Evolutionary conservation across 768 basidiomycete species (phyloP), one percentile per base, ranked within the genome.

Genomic region (Auriculariales sp.): DNA sequence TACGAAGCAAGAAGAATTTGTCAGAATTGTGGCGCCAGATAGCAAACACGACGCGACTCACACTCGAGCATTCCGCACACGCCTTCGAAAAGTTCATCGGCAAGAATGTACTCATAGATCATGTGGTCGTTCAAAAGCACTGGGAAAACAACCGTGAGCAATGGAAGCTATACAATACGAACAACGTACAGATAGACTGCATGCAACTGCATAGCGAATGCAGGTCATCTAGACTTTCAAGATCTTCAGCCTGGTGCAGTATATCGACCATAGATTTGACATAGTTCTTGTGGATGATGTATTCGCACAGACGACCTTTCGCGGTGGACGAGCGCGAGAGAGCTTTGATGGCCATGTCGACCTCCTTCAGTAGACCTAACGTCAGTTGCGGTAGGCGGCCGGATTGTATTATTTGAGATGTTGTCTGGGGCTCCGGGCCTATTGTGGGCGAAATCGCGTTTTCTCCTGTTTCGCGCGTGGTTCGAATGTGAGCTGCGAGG

Each of bases 21-120:
- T 55, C 48, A 53, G 56, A 59, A 46, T 53, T n/a, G n/a, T n/a
- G n/a, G 33, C 48, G 46, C 51, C 47, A 47, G 46, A 36, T 34
- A 31, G 47, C 51, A 50, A 2, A 35, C n/a, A 49, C 28, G 22
- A 49, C 35, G 50, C 24, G 55, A 28, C 88, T 51, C 54, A 94
- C 93, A 99, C 73, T 99, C 95, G 54, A 99, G 79, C 73, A 98
- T 94, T 42, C 93, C 92, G 34, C 93, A 79, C 45, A 97, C 87
- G 46, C 89, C 91, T 55, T 85, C 77, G 66, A 95, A 98, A 48
- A 91, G 68, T 31, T 92, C 86, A 59, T 98, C 93, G 50, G 89
- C 83, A 32, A 98, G 74, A 55, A 99, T 84, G 61, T 92, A 86
- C 66, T 99, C 94, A 62, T 93, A 93, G 63, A 99, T 77, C 33